Base-by-base conservation (phyloP, 192 early-diverging fungal species). In the Nowakowskiella sp. region DNA sequence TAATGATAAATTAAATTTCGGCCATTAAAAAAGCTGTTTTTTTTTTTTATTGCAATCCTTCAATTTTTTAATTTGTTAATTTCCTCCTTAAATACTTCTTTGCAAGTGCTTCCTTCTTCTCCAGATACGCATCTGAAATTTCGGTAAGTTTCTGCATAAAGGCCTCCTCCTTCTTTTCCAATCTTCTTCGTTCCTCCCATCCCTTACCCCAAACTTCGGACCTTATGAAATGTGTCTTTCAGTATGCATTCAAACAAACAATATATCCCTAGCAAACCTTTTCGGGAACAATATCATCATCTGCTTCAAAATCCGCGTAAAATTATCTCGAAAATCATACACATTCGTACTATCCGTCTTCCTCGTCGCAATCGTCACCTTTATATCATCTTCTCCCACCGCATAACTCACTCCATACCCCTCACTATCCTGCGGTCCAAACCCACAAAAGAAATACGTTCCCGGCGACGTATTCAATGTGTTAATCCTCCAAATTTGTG, bases 401-500 rank as follows among this genome's bases (percentile, higher is more conserved):
- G 66, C 72, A 24, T 80, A 80, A 66, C 55, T 68, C 58, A 80
- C 26, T 34, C 74, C 77, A 39, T 74, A 82, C 3, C 80, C 76
- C 28, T 78, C 71, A 1, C 58, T 59, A 16, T 72, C 71, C 13
- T 74, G 76, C 23, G 71, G 67, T 0, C 75, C 78, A 44, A 80
- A 80, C 9, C 78, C 76, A 51, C 73, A 73, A 55, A 71, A 74
- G 31, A 71, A 76, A 42, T 49, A 59, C 33, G 32, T 36, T 16
- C 75, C 79, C 8, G 75, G 73, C 19, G 62, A 66, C 67, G 76
- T 72, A 69, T 79, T 79, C 74, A 82, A 86, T 1, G 91, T 83
- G 1, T 91, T 94, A 19, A 97, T 64, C 23, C 66, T 65, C n/a
- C 62, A 88, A 97, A 51, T 83, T 78, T 73, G 83, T 84, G 31